Base-by-base conservation (phyloP, 345 rosid genomes). In the Ailanthus altissimus region DNA sequence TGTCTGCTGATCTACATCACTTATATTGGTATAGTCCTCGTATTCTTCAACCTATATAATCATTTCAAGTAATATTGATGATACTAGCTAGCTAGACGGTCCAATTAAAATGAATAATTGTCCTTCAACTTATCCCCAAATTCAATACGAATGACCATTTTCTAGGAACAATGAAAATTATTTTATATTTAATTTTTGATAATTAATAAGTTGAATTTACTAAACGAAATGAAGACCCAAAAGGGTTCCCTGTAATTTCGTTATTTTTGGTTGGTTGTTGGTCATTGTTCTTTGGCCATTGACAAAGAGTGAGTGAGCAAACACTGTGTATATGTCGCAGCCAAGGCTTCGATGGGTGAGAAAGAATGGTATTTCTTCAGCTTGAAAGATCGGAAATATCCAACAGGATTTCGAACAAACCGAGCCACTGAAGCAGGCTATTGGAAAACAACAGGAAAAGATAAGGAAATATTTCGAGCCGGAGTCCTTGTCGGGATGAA, bases 311-410 rank as follows among this genome's bases (percentile, higher is more conserved):
- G 45, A 16, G 43, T 26, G 38, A 32, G 38, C 38, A 32, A 32
- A 32, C 43, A 10, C n/a, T 62, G 50, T 61, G 20, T 47, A 25
- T 40, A 36, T 59, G 71, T 21, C 79, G 72, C 84, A 94, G 99
- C 75, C 61, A 93, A 92, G 79, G 99, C 98, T 45, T 93, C 97
- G 4, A 95, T 95, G 99, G 99, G 98, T 32, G 97, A 93, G 89
- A 95, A 95, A 81, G 93, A 93, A 56, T 93, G 99, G 99, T 94
- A 94, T 67, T 94, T 94, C 88, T 94, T 94, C 80, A 92, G 84
- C 78, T 70, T 91, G 87, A 86, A 93, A 75, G 99, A 94, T 64
- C 66, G 99, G 47, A 94, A 94, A 81, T 94, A 94, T 81, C 99
- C 99, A 11, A 94, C 99, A 0, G 99, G 99, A 67, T 90, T 94